These are phyloP conservation scores for Podospora pseudopauciseta DNA, from an alignment of 495 filamentous ascomycete species.

Conservation along the genomic window DNA sequence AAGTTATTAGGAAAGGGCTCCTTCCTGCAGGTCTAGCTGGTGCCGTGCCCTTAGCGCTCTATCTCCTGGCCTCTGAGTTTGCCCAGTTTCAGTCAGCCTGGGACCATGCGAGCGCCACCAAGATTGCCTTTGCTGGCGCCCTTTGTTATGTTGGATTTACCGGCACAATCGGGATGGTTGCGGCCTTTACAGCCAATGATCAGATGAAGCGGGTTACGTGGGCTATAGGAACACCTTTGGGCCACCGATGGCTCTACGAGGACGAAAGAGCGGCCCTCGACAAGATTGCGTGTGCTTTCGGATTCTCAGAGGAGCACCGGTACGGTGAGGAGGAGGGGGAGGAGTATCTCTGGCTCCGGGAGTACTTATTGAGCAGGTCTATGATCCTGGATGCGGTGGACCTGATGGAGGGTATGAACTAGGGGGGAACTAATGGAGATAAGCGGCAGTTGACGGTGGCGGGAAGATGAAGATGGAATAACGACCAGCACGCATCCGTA, in stretches of 20 bases:
- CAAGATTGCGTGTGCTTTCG: slow-evolving; percentile 80
- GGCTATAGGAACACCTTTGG: slow-evolving; percentile 72
- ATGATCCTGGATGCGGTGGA: slow-evolving; percentile 88
- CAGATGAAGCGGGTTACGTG: slow-evolving; percentile 93
- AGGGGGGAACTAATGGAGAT: slow-evolving; percentile 12
- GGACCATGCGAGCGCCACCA: slow-evolving; percentile 64
- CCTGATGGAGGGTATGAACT: slow-evolving; percentile 88
- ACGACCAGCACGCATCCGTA: slow-evolving; percentile 13
- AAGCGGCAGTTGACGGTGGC: slow-evolving; percentile 29
- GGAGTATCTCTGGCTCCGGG: slow-evolving; percentile 79
- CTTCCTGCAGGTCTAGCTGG: slow-evolving; percentile 40
- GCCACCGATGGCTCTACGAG: slow-evolving; percentile 85
- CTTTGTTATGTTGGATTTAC: slow-evolving; percentile 77
- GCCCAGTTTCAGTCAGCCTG: slow-evolving; percentile 63
- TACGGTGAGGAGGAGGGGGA: slow-evolving; percentile 86
- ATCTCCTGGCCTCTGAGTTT: slow-evolving; percentile 60
- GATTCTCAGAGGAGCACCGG: slow-evolving; percentile 74
- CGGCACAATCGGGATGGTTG: slow-evolving; percentile 74
- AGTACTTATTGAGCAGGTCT: slow-evolving; percentile 72
- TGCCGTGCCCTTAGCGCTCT: slow-evolving; percentile 65
- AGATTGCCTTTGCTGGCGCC: slow-evolving; percentile 75
- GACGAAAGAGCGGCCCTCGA: slow-evolving; percentile 90
- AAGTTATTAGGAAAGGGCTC: slow-evolving; percentile 50
- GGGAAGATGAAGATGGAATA: slow-evolving; percentile 13
- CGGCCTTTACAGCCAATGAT: slow-evolving; percentile 80